Percentiles rank a stretch among this genome's conserved stretches.
These are phyloP conservation scores for Pleurotus tuoliensis DNA, from an alignment of 768 basidiomycete genomes.

Conservation along the genomic window DNA sequence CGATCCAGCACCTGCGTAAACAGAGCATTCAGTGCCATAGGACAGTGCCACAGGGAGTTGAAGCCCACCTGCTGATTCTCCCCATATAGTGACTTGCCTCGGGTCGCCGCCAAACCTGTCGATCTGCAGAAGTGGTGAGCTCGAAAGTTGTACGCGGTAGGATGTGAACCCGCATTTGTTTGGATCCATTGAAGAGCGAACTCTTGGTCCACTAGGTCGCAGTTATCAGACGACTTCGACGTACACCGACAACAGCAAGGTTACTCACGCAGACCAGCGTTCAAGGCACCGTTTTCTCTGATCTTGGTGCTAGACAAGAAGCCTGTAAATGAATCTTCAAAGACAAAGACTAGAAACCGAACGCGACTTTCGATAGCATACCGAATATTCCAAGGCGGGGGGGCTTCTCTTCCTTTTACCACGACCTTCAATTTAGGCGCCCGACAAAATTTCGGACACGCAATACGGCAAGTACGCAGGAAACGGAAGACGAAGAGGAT, in stretches of 20 bases:
- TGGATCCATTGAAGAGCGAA: constrained; percentile 5
- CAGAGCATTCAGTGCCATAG: too few species aligned
- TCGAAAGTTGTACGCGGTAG: background rate
- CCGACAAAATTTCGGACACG: too few species aligned
- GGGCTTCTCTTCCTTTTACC: too few species aligned
- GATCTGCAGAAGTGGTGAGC: background rate
- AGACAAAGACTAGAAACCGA: too few species aligned
- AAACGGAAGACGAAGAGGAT: too few species aligned
- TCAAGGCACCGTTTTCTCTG: constrained; percentile 38
- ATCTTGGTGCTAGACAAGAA: constrained; percentile 41
- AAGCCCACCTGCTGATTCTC: constrained; percentile 1
- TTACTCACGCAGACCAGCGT: constrained; percentile 43
- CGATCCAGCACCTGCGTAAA: constrained; percentile 24
- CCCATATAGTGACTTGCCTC: constrained; percentile 20
- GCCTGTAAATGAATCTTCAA: constrained; percentile 16
- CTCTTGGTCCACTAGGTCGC: background rate
- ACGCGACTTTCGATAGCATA: background rate
- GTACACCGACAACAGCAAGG: background rate
- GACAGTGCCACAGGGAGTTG: background rate
- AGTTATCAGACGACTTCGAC: background rate
- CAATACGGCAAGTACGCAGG: too few species aligned
- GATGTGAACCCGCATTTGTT: background rate
- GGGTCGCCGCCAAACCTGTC: constrained; percentile 10
- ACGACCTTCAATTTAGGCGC: too few species aligned
- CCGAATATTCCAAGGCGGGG: constrained; percentile 34